Conservation (phyloP, 306 rosid species). For the Astragalus glycyphyllos region DNA sequence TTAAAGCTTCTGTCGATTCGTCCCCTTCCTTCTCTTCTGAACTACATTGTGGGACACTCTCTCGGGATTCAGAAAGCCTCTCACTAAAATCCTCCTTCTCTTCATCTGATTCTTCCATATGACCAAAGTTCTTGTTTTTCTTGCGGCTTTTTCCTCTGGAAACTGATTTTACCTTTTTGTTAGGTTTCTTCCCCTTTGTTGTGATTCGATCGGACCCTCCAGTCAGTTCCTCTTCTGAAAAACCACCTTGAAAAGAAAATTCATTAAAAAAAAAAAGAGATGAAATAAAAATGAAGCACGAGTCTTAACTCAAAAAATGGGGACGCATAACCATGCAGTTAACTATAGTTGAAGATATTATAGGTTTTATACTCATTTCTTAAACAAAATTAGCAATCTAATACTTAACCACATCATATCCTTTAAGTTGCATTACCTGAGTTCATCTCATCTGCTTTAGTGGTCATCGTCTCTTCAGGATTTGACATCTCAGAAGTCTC, state of each 20-base stretch:
- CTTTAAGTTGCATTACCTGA: conserved; percentile 60
- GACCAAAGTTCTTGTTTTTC: conserved; percentile 46
- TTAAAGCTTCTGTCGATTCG: conserved; percentile 53
- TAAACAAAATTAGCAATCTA: conserved; percentile 23
- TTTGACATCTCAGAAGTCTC: conserved; percentile 68
- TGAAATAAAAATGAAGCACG: conserved; percentile 27
- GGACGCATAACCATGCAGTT: conserved; percentile 15
- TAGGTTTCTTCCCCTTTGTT: conserved; percentile 56
- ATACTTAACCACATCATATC: conserved; percentile 20
- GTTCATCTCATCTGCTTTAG: conserved; percentile 59
- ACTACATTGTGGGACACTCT: conserved; percentile 49
- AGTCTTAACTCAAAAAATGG: not conserved
- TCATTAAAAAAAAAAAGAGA: not conserved
- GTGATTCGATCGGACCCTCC: conserved; percentile 49
- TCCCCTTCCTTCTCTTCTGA: conserved; percentile 61
- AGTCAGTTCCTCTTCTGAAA: conserved; percentile 66
- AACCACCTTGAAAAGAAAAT: conserved; percentile 55
- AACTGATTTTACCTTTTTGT: conserved; percentile 53
- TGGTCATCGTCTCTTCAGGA: conserved; percentile 49
- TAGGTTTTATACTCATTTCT: conserved; percentile 21
- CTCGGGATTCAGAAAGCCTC: conserved; percentile 53
- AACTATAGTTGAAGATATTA: conserved; percentile 3
- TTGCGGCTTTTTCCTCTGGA: conserved; percentile 52
- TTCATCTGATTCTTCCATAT: conserved; percentile 57
- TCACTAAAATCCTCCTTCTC: conserved; percentile 54